Conservation (phyloP, 2,329 filamentous ascomycete species). For the Fusarium sp. region DNA sequence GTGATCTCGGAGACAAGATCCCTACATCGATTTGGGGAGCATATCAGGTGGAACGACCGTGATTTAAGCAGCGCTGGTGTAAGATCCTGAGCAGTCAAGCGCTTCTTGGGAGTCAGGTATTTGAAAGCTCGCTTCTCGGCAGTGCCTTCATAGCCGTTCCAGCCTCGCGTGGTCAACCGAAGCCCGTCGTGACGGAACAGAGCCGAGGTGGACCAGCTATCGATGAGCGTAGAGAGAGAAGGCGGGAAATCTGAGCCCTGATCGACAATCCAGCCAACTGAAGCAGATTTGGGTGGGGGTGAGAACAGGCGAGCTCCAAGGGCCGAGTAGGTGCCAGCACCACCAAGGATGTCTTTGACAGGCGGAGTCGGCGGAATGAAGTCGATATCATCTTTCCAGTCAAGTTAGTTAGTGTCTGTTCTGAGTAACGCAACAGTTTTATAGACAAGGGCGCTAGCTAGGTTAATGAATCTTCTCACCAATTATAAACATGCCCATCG, state of each 20-base stretch:
- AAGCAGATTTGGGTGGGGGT: slow-evolving; percentile 69
- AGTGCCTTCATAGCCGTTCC: slow-evolving; percentile 86
- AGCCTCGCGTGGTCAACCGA: slow-evolving; percentile 85
- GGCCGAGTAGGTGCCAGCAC: slow-evolving; percentile 86
- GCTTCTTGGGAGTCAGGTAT: slow-evolving; percentile 87
- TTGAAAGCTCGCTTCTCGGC: slow-evolving; percentile 80
- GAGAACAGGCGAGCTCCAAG: slow-evolving; percentile 91
- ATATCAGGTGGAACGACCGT: slow-evolving; percentile 87
- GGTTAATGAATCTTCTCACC: slow-evolving; percentile 56
- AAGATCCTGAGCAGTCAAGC: slow-evolving; percentile 79
- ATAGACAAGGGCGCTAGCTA: neutral
- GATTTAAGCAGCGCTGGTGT: slow-evolving; percentile 73
- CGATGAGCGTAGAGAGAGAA: slow-evolving; percentile 69
- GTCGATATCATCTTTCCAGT: slow-evolving; percentile 85
- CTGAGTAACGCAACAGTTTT: neutral
- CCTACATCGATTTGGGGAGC: slow-evolving; percentile 79
- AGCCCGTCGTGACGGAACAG: slow-evolving; percentile 72
- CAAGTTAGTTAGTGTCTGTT: slow-evolving; percentile 24
- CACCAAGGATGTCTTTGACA: slow-evolving; percentile 82
- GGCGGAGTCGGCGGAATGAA: slow-evolving; percentile 76
- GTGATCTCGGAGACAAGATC: slow-evolving; percentile 79
- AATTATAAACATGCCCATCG: slow-evolving; percentile 79
- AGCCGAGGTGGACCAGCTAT: slow-evolving; percentile 79
- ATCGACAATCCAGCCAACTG: slow-evolving; percentile 92
- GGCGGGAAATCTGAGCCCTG: slow-evolving; percentile 86